phyloP scores from a whole-genome alignment of 2,329 filamentous ascomycete species.

The Botrytis pseudocinerea region DNA sequence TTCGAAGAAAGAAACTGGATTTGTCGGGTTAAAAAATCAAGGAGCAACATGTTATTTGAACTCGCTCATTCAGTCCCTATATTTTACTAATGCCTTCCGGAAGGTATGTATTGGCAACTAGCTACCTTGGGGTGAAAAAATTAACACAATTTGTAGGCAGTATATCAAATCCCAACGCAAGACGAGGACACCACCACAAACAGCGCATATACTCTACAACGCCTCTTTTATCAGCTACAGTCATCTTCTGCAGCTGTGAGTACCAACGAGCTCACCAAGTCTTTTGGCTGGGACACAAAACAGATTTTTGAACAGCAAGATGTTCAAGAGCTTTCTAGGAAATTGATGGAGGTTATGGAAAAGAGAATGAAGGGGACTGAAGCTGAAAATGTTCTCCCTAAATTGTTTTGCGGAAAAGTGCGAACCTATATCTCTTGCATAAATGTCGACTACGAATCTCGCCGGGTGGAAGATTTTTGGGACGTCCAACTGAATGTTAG shows the following conservation, averaged over 20 bases:
- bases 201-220: conserved; percentile 90
- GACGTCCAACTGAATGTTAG: conserved; percentile 97
- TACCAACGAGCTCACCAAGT: conserved; percentile 91
- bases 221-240: conserved; percentile 93
- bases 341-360: conserved; percentile 96
- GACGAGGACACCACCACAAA: conserved; percentile 78
- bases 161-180: conserved; percentile 95
- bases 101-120: conserved; percentile 58
- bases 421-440: conserved; percentile 99
- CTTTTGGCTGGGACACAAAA: conserved; percentile 96
- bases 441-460: conserved; percentile 96
- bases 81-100: conserved; percentile 89
- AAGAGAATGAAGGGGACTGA: conserved; percentile 97
- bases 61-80: conserved; percentile 79
- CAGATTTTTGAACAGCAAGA: conserved; percentile 99
- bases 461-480: conserved; percentile 96
- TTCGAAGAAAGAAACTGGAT: conserved; percentile 98
- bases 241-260: conserved; percentile 80
- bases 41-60: conserved; percentile 90
- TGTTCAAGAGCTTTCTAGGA: conserved; percentile 93
- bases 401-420: conserved; percentile 95
- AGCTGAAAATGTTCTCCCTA: conserved; percentile 82
- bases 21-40: conserved; percentile 94
- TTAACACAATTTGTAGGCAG: conserved; percentile 58
- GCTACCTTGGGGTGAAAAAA: conserved; percentile 17